phyloP scores from a whole-genome alignment of 805 yeast genomes.

The Hanseniaspora valbyensis region DNA sequence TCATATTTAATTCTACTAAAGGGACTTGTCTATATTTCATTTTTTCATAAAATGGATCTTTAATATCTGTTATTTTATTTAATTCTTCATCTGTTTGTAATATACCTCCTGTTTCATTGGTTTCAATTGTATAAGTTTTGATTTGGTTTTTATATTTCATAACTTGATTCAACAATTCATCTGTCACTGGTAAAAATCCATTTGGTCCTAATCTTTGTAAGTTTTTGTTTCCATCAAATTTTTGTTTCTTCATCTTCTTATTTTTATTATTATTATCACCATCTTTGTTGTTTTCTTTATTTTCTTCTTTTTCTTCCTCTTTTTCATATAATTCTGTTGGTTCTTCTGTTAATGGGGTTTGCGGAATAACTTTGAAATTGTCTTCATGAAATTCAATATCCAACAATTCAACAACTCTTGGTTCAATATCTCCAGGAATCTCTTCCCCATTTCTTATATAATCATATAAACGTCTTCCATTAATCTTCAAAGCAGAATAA shows the following conservation, averaged over 20 bases:
- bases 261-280: neutral
- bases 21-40: conserved; percentile 39
- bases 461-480: conserved; percentile 87
- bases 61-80: conserved; percentile 23
- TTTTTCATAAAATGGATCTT: conserved; percentile 28
- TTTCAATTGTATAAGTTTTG: neutral
- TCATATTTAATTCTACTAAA: conserved; percentile 45
- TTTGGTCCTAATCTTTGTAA: neutral
- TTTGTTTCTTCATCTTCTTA: neutral
- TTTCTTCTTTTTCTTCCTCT: neutral
- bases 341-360: neutral
- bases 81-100: conserved; percentile 26
- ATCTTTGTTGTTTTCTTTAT: neutral
- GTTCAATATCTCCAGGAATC: conserved; percentile 61
- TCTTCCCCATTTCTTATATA: conserved; percentile 85
- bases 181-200: conserved; percentile 24
- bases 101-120: neutral
- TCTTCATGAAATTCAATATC: conserved; percentile 39
- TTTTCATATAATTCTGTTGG: neutral
- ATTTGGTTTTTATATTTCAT: conserved; percentile 29
- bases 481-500: conserved; percentile 84
- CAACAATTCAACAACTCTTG: conserved; percentile 56
- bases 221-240: conserved; percentile 6
- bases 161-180: conserved; percentile 32
- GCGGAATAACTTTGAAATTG: conserved; percentile 2